Conservation (phyloP, 345 rosid species). For the Lumnitzera littorea region DNA sequence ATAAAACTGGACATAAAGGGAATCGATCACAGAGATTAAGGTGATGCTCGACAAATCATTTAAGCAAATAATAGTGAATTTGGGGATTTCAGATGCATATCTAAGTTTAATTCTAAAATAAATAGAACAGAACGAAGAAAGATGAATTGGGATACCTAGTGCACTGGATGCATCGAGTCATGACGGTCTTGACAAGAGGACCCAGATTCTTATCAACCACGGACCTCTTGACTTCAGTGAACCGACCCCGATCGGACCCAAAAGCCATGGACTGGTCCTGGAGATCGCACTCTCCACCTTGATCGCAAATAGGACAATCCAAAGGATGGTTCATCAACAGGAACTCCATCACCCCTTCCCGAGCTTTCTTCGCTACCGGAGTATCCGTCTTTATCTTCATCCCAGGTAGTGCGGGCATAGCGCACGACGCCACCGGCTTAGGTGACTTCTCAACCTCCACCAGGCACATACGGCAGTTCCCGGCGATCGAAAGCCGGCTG, state of each 20-base stretch:
- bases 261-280: conserved; percentile 99
- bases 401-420: conserved; percentile 99
- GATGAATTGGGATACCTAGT: conserved; percentile 51
- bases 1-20: too few species aligned
- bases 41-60: too few species aligned
- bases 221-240: conserved; percentile 93
- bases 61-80: too few species aligned
- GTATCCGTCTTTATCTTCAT: conserved; percentile 99
- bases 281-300: conserved; percentile 99
- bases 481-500: conserved; percentile 88
- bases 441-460: conserved; percentile 99
- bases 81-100: too few species aligned
- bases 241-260: conserved; percentile 96
- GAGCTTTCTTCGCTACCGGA: conserved; percentile 90
- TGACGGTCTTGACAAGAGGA: conserved; percentile 97
- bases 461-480: conserved; percentile 97
- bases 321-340: conserved; percentile 95
- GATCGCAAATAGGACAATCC: conserved; percentile 98
- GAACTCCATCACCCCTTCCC: conserved; percentile 99
- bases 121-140: too few species aligned
- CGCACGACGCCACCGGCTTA: conserved; percentile 98
- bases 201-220: conserved; percentile 99
- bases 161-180: conserved; percentile 99
- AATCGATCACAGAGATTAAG: too few species aligned
- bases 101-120: too few species aligned